phyloP scores from a whole-genome alignment of 2,329 filamentous ascomycete genomes.

The Tolypocladium nubicola region DNA sequence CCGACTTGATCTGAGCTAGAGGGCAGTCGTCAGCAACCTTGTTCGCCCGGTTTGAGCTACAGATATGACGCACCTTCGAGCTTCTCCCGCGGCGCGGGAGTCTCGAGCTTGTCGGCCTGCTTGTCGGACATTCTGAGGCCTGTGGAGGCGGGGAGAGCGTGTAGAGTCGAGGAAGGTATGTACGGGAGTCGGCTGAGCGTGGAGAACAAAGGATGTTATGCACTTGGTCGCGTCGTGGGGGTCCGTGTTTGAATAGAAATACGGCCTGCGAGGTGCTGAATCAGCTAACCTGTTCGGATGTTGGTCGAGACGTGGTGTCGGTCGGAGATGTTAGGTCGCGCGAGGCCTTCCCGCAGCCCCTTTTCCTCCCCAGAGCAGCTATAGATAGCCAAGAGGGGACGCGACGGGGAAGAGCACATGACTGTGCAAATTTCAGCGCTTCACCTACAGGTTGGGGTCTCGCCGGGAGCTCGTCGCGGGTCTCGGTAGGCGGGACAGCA shows the following conservation, averaged over 20 bases:
- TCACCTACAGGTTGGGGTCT: neutral
- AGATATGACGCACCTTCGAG: slow-evolving; percentile 51
- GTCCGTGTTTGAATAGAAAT: too few relatives aligned
- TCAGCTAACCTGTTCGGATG: neutral
- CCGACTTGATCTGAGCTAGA: slow-evolving; percentile 91
- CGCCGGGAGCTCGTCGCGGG: neutral
- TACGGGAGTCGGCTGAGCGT: neutral
- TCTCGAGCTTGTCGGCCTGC: slow-evolving; percentile 25
- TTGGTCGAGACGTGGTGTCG: neutral
- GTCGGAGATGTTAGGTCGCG: too few relatives aligned
- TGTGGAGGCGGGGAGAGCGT: neutral
- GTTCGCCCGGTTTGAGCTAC: neutral
- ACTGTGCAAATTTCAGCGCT: too few relatives aligned
- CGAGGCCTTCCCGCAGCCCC: neutral
- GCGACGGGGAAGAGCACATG: too few relatives aligned
- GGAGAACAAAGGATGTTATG: neutral
- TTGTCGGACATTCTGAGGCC: slow-evolving; percentile 25
- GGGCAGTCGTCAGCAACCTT: slow-evolving; percentile 4
- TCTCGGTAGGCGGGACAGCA: neutral
- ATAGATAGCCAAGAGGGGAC: too few relatives aligned
- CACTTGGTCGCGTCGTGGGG: neutral
- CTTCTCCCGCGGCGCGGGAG: slow-evolving; percentile 56
- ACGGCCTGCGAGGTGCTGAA: neutral
- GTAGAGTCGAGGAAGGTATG: neutral
- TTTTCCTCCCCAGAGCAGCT: neutral